Base-by-base conservation (phyloP, 148 eudicot genomes). In the Salicornia ramosissima region DNA sequence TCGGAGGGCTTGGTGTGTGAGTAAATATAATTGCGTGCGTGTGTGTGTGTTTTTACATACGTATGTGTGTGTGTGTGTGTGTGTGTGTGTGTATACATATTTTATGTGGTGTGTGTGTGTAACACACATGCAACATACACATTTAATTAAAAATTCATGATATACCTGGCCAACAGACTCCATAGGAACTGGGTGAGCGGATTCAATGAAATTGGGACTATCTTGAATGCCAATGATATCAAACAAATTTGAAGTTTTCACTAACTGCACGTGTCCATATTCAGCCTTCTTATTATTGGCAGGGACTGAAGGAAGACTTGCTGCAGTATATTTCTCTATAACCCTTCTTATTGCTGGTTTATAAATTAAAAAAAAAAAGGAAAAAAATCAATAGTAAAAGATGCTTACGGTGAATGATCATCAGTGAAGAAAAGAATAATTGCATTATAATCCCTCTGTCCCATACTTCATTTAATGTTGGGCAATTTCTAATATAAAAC, bases 111-210 rank as follows among this genome's bases (percentile, higher is more conserved):
- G n/a, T n/a, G n/a, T n/a, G n/a, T n/a, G n/a, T n/a, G n/a, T n/a
- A n/a, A n/a, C n/a, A n/a, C n/a, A n/a, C n/a, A n/a, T n/a, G n/a
- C n/a, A n/a, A n/a, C n/a, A n/a, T n/a, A n/a, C 8, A 36, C 8
- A 36, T 36, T 3, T 36, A 36, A 3, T 36, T 36, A 36, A 8
- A 61, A 21, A 65, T 50, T 67, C 16, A 43, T 34, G 40, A 50
- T n/a, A 10, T 79, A 90, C 98, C 96, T 93, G 95, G 68, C 95
- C 96, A 21, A 78, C 81, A 74, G 86, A 80, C 73, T 90, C 98
- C 98, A 93, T 93, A 50, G 95, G 74, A 59, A 84, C 68, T 50
- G 98, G 98, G 74, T 75, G 75, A 78, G 85, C 76, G 67, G 88
- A 85, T 80, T 84, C 84, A 56, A 78, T 75, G 43, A 70, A 78